Base-by-base conservation (phyloP, 2,329 filamentous ascomycete genomes). In the Exophiala bonariae region DNA sequence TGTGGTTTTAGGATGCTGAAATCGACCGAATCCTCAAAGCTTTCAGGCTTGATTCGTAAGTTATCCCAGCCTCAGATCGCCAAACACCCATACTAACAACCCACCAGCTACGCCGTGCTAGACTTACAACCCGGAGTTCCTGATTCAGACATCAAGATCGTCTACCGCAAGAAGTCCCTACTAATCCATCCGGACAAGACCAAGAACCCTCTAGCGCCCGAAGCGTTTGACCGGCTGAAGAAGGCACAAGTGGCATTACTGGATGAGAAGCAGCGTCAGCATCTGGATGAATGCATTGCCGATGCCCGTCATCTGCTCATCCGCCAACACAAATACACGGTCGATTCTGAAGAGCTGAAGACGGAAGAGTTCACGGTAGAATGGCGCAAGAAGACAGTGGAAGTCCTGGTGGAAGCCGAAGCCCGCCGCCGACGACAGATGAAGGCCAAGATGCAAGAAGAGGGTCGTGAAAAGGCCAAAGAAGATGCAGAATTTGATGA, bases 141-240 rank as follows among this genome's bases (percentile, higher is more conserved):
- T 46, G 92, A 97, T 61, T 91, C 89, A 50, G 93, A 97, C 72
- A 97, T 99, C 77, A 97, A 96, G 72, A 76, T 85, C 59, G 81
- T 82, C 58, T 99, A 97, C 74, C 91, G 93, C 76, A 91, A 89
- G 62, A 97, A 96, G 71, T 99, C 93, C n/a, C 85, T 99, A 47
- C 83, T 99, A 39, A 97, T 99, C 74, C 93, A 99, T 75, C 93
- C 93, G 5, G 93, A 99, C 76, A 99, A 99, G 70, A 96, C 93
- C 47, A 84, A 84, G 63, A 97, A 99, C 65, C 86, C 89, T 0
- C 81, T 78, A 39, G 93, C 93, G 0, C 92, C 93, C 3, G 93
- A 97, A 62, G 93, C 93, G 57, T 99, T 99, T 65, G 93, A 99
- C 71, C 85, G 92, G 8, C 80, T 99, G 20, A 96, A 96, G 64